A percentile compares a stretch with the other conserved stretches of the same genome.
Evolutionary conservation across 176 grass and related monocot species (phyloP).

Genomic region (Aegilops longissima): DNA sequence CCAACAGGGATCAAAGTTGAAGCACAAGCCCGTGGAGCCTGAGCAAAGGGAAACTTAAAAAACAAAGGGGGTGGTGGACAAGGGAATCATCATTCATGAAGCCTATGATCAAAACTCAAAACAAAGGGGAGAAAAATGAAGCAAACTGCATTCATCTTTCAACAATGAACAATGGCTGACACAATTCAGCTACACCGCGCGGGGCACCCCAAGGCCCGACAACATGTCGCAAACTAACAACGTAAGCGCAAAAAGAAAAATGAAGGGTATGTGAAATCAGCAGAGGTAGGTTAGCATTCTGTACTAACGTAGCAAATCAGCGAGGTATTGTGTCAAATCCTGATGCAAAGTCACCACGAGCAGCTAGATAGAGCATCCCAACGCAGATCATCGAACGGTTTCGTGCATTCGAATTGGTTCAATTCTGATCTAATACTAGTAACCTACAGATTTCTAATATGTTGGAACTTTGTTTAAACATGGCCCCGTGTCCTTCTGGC

Average conservation of each 20-base stretch:
- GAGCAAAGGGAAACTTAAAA: not conserved
- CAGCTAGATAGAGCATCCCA: not conserved
- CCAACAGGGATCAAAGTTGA: not conserved
- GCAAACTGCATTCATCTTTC: slow-evolving; percentile 9
- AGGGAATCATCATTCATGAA: not conserved
- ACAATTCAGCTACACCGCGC: not conserved
- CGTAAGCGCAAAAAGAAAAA: not conserved
- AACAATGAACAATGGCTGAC: slow-evolving; percentile 16
- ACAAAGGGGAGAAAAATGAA: not conserved
- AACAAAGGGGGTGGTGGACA: not conserved
- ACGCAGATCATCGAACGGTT: not conserved
- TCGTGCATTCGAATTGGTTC: not conserved
- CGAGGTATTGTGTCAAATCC: slow-evolving; percentile 22
- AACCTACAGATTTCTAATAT: not conserved
- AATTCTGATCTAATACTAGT: not conserved
- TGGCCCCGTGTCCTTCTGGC: not conserved
- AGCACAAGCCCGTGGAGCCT: not conserved
- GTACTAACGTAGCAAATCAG: slow-evolving; percentile 32
- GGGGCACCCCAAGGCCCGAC: not conserved
- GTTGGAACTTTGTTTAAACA: not conserved
- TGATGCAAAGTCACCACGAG: slow-evolving; percentile 1
- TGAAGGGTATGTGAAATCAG: slow-evolving; percentile 21
- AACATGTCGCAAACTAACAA: not conserved
- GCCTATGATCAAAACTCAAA: not conserved
- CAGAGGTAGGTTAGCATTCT: slow-evolving; percentile 36